phyloP scores from a whole-genome alignment of 139 green algal species.

The Chlorella ohadii region DNA sequence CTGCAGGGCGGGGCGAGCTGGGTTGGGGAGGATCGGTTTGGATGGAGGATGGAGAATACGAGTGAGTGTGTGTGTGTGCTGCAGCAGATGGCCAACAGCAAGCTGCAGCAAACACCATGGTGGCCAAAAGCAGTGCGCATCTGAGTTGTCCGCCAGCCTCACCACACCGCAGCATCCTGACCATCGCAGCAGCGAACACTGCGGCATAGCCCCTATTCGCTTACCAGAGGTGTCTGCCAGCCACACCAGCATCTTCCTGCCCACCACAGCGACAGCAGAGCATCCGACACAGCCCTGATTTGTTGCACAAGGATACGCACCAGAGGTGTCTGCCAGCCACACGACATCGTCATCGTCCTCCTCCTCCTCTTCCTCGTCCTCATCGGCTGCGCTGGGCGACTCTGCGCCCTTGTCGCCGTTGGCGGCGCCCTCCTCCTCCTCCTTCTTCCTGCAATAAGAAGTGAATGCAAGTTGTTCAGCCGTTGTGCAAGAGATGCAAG shows the following conservation, averaged over 20 bases:
- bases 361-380: slow-evolving; percentile 52
- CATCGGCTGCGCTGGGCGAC: slow-evolving; percentile 17
- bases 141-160: too few relatives aligned
- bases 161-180: not conserved
- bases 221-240: slow-evolving; percentile 77
- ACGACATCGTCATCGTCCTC: slow-evolving; percentile 79
- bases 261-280: not conserved
- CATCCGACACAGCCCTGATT: not conserved
- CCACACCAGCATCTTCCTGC: too few relatives aligned
- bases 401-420: slow-evolving; percentile 9
- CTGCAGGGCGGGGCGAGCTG: slow-evolving; percentile 36
- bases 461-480: too few relatives aligned
- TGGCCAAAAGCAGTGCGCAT: too few relatives aligned
- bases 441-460: slow-evolving; percentile 43
- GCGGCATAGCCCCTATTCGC: too few relatives aligned
- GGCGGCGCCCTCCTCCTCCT: slow-evolving; percentile 61
- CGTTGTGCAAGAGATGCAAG: too few relatives aligned
- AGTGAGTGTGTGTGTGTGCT: too few relatives aligned
- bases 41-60: too few relatives aligned
- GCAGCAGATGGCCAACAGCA: too few relatives aligned
- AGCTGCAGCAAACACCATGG: too few relatives aligned
- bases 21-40: too few relatives aligned
- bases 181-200: too few relatives aligned
- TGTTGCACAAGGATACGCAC: not conserved
- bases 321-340: slow-evolving; percentile 95